Conservation (phyloP, 169 alveolate species). For the Cryptosporidium meleagridis region DNA sequence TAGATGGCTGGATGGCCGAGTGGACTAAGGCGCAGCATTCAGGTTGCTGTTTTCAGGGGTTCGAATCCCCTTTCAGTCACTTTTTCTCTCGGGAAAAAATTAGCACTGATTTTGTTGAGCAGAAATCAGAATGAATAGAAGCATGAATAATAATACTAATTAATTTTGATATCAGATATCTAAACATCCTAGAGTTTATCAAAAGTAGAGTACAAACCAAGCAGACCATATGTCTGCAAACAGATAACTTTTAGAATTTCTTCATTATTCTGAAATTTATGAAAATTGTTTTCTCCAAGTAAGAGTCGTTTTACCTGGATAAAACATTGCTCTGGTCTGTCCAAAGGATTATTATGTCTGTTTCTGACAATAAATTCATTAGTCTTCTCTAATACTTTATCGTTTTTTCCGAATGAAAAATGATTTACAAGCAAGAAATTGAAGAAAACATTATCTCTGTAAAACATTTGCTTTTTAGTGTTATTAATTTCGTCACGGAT, state of each 20-base stretch:
- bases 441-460: background rate
- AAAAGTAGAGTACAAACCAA: slow-evolving; percentile 3
- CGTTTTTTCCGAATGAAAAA: background rate
- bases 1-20: slow-evolving; percentile 76
- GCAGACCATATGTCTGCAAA: slow-evolving; percentile 26
- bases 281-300: background rate
- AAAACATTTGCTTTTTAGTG: background rate
- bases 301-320: background rate
- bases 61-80: slow-evolving; percentile 76
- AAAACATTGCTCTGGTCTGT: slow-evolving; percentile 37
- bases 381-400: background rate
- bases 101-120: too few species aligned
- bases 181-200: background rate
- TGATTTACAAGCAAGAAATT: background rate
- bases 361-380: background rate
- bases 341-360: slow-evolving; percentile 31
- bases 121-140: background rate
- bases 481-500: background rate
- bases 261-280: background rate
- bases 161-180: background rate
- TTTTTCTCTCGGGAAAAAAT: background rate
- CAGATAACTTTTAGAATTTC: slow-evolving; percentile 11
- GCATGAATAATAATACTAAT: too few species aligned
- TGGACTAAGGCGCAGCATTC: slow-evolving; percentile 77
- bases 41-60: slow-evolving; percentile 77